Base-by-base conservation (phyloP, 257 asterid species). In the Paulownia fortunei region DNA sequence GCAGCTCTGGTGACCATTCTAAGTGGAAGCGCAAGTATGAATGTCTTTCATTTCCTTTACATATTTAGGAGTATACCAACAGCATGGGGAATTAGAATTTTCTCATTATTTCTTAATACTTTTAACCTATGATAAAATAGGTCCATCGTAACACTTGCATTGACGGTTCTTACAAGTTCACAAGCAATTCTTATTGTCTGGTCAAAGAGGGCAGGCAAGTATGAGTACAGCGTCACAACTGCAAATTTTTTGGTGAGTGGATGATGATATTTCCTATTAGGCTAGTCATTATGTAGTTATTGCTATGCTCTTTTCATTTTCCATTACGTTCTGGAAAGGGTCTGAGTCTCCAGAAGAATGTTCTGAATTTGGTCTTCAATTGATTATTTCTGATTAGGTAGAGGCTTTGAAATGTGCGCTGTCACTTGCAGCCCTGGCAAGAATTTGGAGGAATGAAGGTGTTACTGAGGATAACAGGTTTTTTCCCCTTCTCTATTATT, bases 141-240 rank as follows among this genome's bases (percentile, higher is more conserved):
- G 97, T 89, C 97, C 13, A 24, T 87, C 11, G 99, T 96, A 15
- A 96, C 97, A 13, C 80, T 90, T 80, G 90, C 97, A 19, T 79
- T 96, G 91, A 96, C 99, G 61, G 51, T 93, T 56, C 98, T 96
- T 56, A 96, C 99, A 61, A 96, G 99, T 86, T 96, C 99, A 59
- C 99, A 96, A 88, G 91, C 98, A 72, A 96, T 96, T 87, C 97
- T 96, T 75, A 96, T 96, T 87, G 97, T 92, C 76, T 96, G 99
- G 99, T 96, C 99, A 47, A 96, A 96, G 92, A 88, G 99, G 81
- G 98, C 98, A 70, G 99, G 99, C 55, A 90, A 90, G 89, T 96
- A 96, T 21, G 97, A 96, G 86, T 96, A 96, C 84, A 96, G 99
- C 54, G 98, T 96, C 70, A 96, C 98, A 24, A 96, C 99, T 81